Evolutionary conservation across 1,284 basidiomycete species (phyloP), one percentile per base, ranked within the genome.

Genomic region (Pascua sp.): DNA sequence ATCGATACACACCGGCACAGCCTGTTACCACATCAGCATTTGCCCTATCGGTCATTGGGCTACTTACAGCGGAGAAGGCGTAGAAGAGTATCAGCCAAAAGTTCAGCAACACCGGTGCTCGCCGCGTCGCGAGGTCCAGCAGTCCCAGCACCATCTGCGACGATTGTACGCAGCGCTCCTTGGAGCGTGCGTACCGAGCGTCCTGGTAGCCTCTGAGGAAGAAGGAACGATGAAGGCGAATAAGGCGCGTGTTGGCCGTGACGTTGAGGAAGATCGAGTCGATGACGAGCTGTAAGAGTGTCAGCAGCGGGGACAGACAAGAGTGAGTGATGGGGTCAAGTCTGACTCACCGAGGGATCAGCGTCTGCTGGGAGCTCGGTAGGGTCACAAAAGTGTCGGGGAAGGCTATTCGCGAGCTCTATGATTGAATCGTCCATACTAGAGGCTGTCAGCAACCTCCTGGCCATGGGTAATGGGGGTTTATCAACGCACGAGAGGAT

Each of bases 61-160:
- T 4, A 55, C 59, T 16, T 37, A 61, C 59, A 7, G 59, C 62
- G 1, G 59, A 53, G 43, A 63, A 63, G 9, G 59, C 59, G 32
- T 57, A 63, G 47, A 63, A 63, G 10, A 58, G 54, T 11, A 60
- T 49, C 10, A 57, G 49, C 62, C 62, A 63, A 32, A 60, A 58
- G 13, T 17, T 50, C 10, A 63, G 49, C 44, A 63, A 43, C 18
- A 49, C 49, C 0, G 62, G 59, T 7, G 44, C 45, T 0, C 62
- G 53, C 7, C 17, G 39, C 36, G 47, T 53, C 11, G 59, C 62
- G 1, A 63, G 43, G 45, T 60, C 59, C 11, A 63, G 38, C 1
- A 63, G 56, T 4, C 51, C 45, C 8, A 63, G 54, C 1, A 63
- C 45, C 8, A 18, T 45, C 16, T 47, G 49, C 0, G 62, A 42